Evolutionary conservation across 108 stramenopile genomes (phyloP), one percentile per base, ranked within the genome.

Genomic region (Aurantiochytrium sp.): DNA sequence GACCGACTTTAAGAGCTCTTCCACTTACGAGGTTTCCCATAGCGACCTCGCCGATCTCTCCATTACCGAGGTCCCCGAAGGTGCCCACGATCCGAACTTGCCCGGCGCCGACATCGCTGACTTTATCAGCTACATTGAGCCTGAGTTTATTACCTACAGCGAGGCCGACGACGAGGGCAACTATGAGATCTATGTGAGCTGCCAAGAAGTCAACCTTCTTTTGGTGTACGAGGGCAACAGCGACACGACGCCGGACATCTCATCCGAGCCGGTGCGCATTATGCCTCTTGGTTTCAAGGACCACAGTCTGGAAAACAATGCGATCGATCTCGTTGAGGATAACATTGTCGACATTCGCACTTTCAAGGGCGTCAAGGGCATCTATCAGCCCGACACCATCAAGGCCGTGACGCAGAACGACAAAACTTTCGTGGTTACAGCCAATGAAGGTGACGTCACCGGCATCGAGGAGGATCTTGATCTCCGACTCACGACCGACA

Each of bases 281-380:
- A 83, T 83, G 4, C 76, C 76, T 55, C 51, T 83, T 12, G 76
- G 76, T 23, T 83, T 83, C 51, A 83, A 83, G 76, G 76, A 83
- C 76, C 76, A 83, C 5, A 53, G 49, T 3, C 76, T 83, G 6
- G 76, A 8, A 6, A 53, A 28, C 76, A 83, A 83, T 23, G 23
- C 23, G 25, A 21, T 83, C 25, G 76, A 83, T 45, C 44, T 83
- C 28, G 51, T 12, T 0, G 28, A 83, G 19, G 51, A 83, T 23
- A 4, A 83, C n/a, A 35, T 53, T 6, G 25, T 53, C n/a, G 45
- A 47, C 25, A 6, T 83, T 12, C 14, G 6, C 45, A 53, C 76
- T 0, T 83, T 21, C 51, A 53, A 83, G 45, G 76, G 76, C 12
- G 43, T 83, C 76, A 53, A 53, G 49, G 76, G 76, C n/a, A 83